Evolutionary conservation across 495 filamentous ascomycete species (phyloP).

Genomic region (Lindgomyces ingoldianus): DNA sequence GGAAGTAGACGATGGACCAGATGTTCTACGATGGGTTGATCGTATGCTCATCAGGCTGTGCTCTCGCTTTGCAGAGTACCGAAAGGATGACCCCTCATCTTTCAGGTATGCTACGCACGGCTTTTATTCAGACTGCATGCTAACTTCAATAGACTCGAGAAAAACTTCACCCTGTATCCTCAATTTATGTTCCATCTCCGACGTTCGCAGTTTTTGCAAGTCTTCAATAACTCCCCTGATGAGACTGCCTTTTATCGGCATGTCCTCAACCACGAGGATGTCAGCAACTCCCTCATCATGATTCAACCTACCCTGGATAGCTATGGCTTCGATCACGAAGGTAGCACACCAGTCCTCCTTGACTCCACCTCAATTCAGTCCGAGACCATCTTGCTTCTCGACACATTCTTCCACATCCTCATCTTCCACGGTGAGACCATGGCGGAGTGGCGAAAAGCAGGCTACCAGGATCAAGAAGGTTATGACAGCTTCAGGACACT

Average conservation of each 20-base stretch:
- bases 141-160: constrained; percentile 65
- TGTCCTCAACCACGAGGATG: constrained; percentile 95
- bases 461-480: constrained; percentile 97
- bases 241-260: constrained; percentile 99
- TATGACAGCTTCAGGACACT: constrained; percentile 94
- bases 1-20: constrained; percentile 98
- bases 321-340: constrained; percentile 94
- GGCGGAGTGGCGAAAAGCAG: constrained; percentile 97
- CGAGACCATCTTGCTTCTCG: constrained; percentile 88
- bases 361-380: constrained; percentile 97
- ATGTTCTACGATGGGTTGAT: constrained; percentile 98
- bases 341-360: constrained; percentile 83
- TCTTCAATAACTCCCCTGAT: constrained; percentile 99
- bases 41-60: constrained; percentile 97
- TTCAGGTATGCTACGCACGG: constrained; percentile 55
- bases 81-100: constrained; percentile 96
- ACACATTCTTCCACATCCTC: constrained; percentile 99
- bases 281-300: constrained; percentile 96
- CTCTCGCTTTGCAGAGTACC: constrained; percentile 95
- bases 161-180: constrained; percentile 98
- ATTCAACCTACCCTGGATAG: constrained; percentile 98
- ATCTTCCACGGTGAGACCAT: constrained; percentile 99
- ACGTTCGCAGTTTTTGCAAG: constrained; percentile 95
- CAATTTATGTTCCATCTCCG: constrained; percentile 99
- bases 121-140: not conserved